A percentile compares a stretch with the other conserved stretches of the same genome.
These are phyloP conservation scores for Corymbia calophylla DNA, from an alignment of 441 rosid genomes.

Conservation along the genomic window DNA sequence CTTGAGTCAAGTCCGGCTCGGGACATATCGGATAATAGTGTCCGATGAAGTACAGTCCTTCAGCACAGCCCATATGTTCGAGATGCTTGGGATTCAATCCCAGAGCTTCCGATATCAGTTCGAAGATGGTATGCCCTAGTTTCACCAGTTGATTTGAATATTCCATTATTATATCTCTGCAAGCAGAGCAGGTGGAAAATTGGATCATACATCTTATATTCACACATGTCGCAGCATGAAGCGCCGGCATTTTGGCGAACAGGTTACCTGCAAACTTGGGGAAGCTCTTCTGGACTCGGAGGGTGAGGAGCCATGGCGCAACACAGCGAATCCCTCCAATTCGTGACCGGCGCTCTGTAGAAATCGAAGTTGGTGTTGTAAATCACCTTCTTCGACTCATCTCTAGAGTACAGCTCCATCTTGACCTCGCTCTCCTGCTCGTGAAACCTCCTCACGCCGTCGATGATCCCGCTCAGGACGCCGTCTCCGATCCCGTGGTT, in stretches of 20 bases:
- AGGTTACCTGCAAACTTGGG: background rate
- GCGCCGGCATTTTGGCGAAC: background rate
- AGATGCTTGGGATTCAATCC: background rate
- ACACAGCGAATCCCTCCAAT: constrained; percentile 32
- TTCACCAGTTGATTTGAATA: background rate
- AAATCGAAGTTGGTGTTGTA: constrained; percentile 24
- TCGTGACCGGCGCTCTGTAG: constrained; percentile 1
- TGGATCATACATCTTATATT: background rate
- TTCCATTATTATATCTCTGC: background rate
- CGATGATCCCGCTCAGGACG: constrained; percentile 19
- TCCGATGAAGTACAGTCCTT: background rate
- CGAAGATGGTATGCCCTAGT: background rate
- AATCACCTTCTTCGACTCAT: constrained; percentile 5
- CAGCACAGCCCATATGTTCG: background rate
- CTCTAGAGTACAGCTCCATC: constrained; percentile 20
- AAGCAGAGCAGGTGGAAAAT: background rate
- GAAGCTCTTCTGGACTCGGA: constrained; percentile 12
- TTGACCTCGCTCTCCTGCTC: constrained; percentile 27
- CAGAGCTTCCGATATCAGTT: background rate
- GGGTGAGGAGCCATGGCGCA: constrained; percentile 26
- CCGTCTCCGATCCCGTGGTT: constrained; percentile 33
- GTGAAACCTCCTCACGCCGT: constrained; percentile 24
- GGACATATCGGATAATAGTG: background rate
- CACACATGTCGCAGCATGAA: background rate
- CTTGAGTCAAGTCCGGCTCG: background rate